Evolutionary conservation across 257 asterid species (phyloP).

Genomic region (Petunia axillaris): DNA sequence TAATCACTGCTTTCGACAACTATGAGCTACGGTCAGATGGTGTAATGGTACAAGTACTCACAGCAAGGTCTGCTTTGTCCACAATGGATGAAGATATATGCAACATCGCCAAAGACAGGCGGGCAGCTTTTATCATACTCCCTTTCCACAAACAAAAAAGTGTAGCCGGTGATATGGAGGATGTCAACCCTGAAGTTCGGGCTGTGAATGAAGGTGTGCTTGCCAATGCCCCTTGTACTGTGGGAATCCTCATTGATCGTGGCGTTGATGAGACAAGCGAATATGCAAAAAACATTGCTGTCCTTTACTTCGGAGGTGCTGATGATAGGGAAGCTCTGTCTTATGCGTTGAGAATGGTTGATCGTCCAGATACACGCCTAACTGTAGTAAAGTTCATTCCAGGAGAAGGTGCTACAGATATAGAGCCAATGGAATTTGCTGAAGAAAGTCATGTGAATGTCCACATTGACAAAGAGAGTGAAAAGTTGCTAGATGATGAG

Average conservation of each 20-base stretch:
- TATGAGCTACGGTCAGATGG: slow-evolving; percentile 73
- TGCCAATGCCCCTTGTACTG: slow-evolving; percentile 80
- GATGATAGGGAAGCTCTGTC: slow-evolving; percentile 90
- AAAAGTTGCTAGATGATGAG: slow-evolving; percentile 63
- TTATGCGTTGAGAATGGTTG: slow-evolving; percentile 79
- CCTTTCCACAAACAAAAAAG: slow-evolving; percentile 77
- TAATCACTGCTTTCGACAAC: slow-evolving; percentile 70
- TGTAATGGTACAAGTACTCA: slow-evolving; percentile 64
- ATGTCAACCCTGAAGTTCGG: slow-evolving; percentile 58
- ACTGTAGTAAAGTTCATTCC: slow-evolving; percentile 70
- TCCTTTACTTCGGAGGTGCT: slow-evolving; percentile 77
- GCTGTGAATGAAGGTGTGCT: slow-evolving; percentile 73
- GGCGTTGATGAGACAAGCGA: slow-evolving; percentile 47
- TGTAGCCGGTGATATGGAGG: slow-evolving; percentile 65
- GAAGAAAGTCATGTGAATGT: slow-evolving; percentile 43
- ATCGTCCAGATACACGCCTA: slow-evolving; percentile 43
- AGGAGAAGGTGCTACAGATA: slow-evolving; percentile 37
- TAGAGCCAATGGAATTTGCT: slow-evolving; percentile 26
- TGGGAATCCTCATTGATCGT: slow-evolving; percentile 72
- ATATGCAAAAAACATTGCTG: slow-evolving; percentile 49
- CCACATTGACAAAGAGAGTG: slow-evolving; percentile 53
- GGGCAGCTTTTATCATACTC: slow-evolving; percentile 61
- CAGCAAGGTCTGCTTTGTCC: slow-evolving; percentile 65
- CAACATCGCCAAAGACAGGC: slow-evolving; percentile 65
- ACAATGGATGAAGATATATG: slow-evolving; percentile 91